Percentiles rank a stretch among this genome's conserved stretches.
phyloP scores from a whole-genome alignment of 108 stramenopile genomes.

The Fistulifera solaris region DNA sequence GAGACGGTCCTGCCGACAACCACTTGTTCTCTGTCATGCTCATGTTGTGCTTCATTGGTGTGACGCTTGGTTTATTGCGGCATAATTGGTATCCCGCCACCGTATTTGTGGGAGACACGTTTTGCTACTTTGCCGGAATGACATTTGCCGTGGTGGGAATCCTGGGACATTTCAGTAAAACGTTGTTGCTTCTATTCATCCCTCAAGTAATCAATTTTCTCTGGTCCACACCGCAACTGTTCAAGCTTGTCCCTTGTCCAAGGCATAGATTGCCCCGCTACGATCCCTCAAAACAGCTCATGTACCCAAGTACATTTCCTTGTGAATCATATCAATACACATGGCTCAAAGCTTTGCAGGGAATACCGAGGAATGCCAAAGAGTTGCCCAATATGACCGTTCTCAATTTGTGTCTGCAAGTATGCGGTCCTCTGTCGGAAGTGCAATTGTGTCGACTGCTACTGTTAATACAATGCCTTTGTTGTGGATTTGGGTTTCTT shows the following conservation, averaged over 20 bases:
- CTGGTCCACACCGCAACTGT: slow-evolving; percentile 91
- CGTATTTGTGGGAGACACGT: slow-evolving; percentile 98
- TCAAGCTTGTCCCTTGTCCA: slow-evolving; percentile 92
- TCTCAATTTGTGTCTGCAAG: slow-evolving; percentile 80
- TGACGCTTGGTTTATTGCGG: slow-evolving; percentile 73
- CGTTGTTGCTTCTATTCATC: slow-evolving; percentile 91
- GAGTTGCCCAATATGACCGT: slow-evolving; percentile 89
- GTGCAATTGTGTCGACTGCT: slow-evolving; percentile 57
- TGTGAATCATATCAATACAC: slow-evolving; percentile 23
- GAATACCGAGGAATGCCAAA: slow-evolving; percentile 7
- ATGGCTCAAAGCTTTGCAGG: slow-evolving; percentile 26
- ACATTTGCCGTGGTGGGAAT: slow-evolving; percentile 95
- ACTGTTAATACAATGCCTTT: slow-evolving; percentile 67
- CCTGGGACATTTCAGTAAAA: slow-evolving; percentile 95
- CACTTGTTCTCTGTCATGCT: slow-evolving; percentile 84
- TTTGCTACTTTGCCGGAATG: slow-evolving; percentile 99
- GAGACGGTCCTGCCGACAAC: slow-evolving; percentile 38
- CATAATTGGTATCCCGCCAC: slow-evolving; percentile 95
- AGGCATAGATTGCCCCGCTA: slow-evolving; percentile 91
- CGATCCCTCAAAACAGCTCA: slow-evolving; percentile 61
- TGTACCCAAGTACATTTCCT: slow-evolving; percentile 75
- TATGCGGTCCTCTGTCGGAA: slow-evolving; percentile 89
- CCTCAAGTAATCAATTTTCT: slow-evolving; percentile 96
- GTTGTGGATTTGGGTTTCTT: slow-evolving; percentile 58
- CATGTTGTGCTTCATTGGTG: slow-evolving; percentile 73